Evolutionary conservation across 2,329 filamentous ascomycete genomes (phyloP).

Genomic region (Penicillium sumatraense): DNA sequence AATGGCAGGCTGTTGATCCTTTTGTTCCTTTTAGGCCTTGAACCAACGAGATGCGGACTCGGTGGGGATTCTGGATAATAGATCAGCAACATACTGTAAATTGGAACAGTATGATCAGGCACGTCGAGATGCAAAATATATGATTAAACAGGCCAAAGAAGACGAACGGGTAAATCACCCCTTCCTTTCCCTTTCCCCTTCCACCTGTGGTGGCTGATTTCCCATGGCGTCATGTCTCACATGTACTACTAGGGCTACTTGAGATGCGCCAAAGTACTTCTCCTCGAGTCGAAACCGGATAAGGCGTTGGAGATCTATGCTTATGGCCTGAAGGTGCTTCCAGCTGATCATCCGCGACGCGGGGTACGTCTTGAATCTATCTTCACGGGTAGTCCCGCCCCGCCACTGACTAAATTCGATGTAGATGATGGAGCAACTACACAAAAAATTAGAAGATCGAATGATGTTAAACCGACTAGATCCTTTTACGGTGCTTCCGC

Average conservation of each 20-base stretch:
- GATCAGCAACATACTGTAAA: constrained; percentile 60
- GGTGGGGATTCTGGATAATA: constrained; percentile 56
- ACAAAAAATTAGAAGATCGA: constrained; percentile 49
- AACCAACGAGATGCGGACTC: constrained; percentile 36
- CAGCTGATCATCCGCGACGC: constrained; percentile 41
- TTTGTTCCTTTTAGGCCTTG: constrained; percentile 42
- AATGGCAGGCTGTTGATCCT: constrained; percentile 15
- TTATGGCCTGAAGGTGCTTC: constrained; percentile 60
- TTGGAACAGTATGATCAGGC: constrained; percentile 56
- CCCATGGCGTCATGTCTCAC: neutral
- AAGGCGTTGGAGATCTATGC: constrained; percentile 61
- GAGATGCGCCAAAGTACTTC: constrained; percentile 55
- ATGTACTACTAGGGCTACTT: constrained; percentile 55
- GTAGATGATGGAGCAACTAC: constrained; percentile 51
- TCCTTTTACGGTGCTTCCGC: constrained; percentile 58
- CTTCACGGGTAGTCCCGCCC: too few species aligned
- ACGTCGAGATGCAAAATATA: constrained; percentile 60
- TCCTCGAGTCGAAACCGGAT: constrained; percentile 54
- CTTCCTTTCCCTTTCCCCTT: too few species aligned
- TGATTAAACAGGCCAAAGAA: constrained; percentile 56
- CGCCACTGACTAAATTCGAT: neutral
- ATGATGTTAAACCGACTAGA: constrained; percentile 42
- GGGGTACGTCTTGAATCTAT: constrained; percentile 23
- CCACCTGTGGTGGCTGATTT: too few species aligned
- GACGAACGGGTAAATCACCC: constrained; percentile 53